These are phyloP conservation scores for Lasiosphaeris hirsuta DNA, from an alignment of 495 filamentous ascomycete genomes.

Conservation along the genomic window DNA sequence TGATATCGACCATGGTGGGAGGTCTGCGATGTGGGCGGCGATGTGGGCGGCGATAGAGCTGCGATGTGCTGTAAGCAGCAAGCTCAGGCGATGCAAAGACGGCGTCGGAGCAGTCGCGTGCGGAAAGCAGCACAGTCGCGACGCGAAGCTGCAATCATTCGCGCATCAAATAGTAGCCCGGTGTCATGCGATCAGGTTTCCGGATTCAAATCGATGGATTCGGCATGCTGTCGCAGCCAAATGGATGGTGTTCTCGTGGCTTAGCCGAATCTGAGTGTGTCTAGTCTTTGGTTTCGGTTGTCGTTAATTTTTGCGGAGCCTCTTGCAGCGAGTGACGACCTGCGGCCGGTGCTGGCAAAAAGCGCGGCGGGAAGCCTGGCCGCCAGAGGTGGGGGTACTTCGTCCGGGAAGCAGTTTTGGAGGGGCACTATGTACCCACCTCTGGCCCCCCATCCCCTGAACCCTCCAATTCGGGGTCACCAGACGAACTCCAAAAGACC, in stretches of 20 bases:
- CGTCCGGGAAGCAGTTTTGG: no score
- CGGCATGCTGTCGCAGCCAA: constrained; percentile 30
- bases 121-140: constrained; percentile 39
- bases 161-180: constrained; percentile 30
- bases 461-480: no score
- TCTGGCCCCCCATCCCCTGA: no score
- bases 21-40: constrained; percentile 5
- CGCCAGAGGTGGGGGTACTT: no score
- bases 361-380: not conserved
- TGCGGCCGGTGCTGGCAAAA: not conserved
- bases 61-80: no score
- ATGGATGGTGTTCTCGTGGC: constrained; percentile 26
- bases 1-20: constrained; percentile 72
- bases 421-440: no score
- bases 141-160: constrained; percentile 38
- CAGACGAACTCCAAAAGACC: no score
- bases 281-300: constrained; percentile 22
- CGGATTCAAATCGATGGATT: constrained; percentile 36
- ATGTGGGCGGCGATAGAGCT: constrained; percentile 6
- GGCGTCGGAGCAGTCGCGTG: constrained; percentile 40
- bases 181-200: constrained; percentile 38
- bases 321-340: not conserved
- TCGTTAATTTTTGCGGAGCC: constrained; percentile 30
- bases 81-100: constrained; percentile 1
- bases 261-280: constrained; percentile 11